phyloP scores from a whole-genome alignment of 148 eudicot species.

The Fagopyrum tataricum region DNA sequence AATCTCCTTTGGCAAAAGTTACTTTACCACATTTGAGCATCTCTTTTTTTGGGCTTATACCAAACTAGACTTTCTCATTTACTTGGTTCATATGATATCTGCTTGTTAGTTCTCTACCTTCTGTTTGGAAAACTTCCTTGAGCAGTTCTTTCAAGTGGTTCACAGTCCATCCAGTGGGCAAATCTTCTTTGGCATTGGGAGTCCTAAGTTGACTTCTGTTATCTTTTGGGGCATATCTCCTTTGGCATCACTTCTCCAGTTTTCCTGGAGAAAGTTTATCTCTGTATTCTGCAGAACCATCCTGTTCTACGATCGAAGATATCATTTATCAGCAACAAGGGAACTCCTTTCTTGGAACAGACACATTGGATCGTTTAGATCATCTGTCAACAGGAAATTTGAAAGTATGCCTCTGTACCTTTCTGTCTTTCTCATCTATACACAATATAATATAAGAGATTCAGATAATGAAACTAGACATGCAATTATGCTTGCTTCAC shows the following conservation, averaged over 20 bases:
- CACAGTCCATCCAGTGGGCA: conserved; percentile 37
- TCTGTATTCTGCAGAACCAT: conserved; percentile 22
- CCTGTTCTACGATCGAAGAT: not conserved
- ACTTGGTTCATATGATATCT: not conserved
- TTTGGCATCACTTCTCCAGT: conserved; percentile 50
- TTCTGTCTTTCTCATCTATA: not conserved
- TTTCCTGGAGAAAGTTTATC: not conserved
- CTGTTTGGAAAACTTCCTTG: conserved; percentile 13
- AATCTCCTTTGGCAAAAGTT: conserved; percentile 42
- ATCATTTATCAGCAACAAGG: not conserved
- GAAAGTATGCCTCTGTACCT: not conserved
- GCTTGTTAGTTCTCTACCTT: not conserved
- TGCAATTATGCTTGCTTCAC: not conserved
- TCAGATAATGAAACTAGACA: not conserved
- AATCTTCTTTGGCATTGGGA: conserved; percentile 70
- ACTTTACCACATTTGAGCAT: conserved; percentile 11
- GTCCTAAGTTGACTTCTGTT: conserved; percentile 24
- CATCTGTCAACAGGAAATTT: not conserved
- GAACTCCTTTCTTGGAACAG: not conserved
- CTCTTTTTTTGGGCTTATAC: conserved; percentile 11
- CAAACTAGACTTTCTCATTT: not conserved
- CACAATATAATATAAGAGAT: not conserved
- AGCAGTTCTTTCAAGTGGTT: conserved; percentile 2
- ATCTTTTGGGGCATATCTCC: conserved; percentile 63
- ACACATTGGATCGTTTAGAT: not conserved